These are phyloP conservation scores for Dactylorhiza incarnata DNA, from an alignment of 106 monocot genomes.

Conservation along the genomic window DNA sequence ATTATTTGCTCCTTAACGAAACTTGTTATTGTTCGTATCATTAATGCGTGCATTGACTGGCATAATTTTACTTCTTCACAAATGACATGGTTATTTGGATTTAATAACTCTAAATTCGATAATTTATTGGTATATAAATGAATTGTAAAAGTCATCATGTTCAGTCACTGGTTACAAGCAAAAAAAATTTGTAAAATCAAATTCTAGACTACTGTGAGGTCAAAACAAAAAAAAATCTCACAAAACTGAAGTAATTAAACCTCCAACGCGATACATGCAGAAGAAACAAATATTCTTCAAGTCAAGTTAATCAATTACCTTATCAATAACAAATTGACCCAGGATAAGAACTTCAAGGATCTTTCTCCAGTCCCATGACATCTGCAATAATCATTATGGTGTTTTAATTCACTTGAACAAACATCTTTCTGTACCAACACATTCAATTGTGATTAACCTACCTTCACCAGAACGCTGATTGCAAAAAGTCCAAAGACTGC, in stretches of 20 bases:
- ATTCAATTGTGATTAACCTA: constrained; percentile 11
- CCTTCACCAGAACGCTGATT: constrained; percentile 96
- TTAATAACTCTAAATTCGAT: too few species aligned
- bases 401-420: constrained; percentile 4
- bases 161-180: too few species aligned
- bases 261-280: background rate
- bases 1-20: too few species aligned
- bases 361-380: constrained; percentile 99
- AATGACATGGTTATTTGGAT: too few species aligned
- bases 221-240: background rate
- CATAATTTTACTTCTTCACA: too few species aligned
- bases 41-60: too few species aligned
- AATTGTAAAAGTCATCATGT: too few species aligned
- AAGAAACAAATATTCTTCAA: background rate
- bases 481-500: constrained; percentile 97
- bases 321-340: constrained; percentile 96
- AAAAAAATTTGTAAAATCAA: too few species aligned
- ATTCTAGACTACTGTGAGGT: background rate
- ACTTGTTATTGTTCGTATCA: too few species aligned
- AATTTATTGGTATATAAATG: too few species aligned
- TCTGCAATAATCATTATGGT: constrained; percentile 30
- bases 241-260: background rate
- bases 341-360: constrained; percentile 96
- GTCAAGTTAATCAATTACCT: constrained; percentile 26
- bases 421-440: background rate